Base-by-base conservation (phyloP, 2,329 filamentous ascomycete genomes). In the Cryphonectria japonica region DNA sequence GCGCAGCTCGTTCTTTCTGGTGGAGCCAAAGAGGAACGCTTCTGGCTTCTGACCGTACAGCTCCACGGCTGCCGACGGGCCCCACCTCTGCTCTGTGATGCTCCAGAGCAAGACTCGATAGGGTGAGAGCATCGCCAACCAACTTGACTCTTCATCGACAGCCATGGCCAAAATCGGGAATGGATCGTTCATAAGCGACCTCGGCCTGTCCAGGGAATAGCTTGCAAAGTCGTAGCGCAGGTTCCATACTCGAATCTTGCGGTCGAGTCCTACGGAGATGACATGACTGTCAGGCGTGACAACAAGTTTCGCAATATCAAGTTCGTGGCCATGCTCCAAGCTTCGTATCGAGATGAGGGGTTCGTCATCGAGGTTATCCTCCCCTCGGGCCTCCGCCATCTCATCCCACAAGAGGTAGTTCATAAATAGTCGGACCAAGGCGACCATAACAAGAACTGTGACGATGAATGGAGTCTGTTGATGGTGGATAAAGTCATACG, bases 351-450 rank as follows among this genome's bases (percentile, higher is more conserved):
- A 86, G 16, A 95, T 79, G 0, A 87, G 80, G 0, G 87, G 83
- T 32, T 83, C 80, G 41, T 85, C 82, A n/a, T 84, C 81, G 0
- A 78, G 81, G 8, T 85, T 83, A 6, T 84, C 81, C 11, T 86
- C 82, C 8, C 82, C 81, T 1, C 85, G 83, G 19, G 81, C 81
- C 29, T 83, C 79, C 8, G 81, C 79, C 69, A 85, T 81, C 68
- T 91, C 89, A 71, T 91, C 89, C 86, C 89, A 92, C 0, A 95
- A 82, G 7, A 95, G 83, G 75, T 92, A 93, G 73, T 91, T 93
- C 83, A 93, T 93, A 9, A 95, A 83, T 9, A 94, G 80, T 1
- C 89, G 89, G 37, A 95, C 86, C 26, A 87, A 87, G 11, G 89
- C 89, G 22, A 92, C 83, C 2, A 90, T 80, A 32, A 92, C 85